phyloP scores from a whole-genome alignment of 805 yeast species.

The Candida berthetii region DNA sequence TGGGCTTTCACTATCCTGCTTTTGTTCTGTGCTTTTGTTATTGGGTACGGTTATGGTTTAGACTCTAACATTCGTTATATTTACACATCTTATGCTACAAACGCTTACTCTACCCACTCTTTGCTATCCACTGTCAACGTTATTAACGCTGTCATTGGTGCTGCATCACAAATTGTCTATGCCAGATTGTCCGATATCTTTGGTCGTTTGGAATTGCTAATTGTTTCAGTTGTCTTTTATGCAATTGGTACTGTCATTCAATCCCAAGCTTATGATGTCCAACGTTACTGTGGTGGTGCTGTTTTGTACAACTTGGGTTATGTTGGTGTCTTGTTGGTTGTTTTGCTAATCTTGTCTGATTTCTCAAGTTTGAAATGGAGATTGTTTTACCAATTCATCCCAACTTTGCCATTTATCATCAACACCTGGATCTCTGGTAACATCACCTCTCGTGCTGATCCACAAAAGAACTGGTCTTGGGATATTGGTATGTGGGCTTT shows the following conservation, averaged over 20 bases:
- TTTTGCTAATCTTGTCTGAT: conserved; percentile 59
- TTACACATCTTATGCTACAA: conserved; percentile 50
- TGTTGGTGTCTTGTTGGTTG: conserved; percentile 53
- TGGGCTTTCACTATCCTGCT: conserved; percentile 28
- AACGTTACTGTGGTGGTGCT: conserved; percentile 59
- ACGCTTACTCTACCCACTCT: conserved; percentile 47
- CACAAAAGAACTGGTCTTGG: conserved; percentile 52
- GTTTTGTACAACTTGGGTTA: conserved; percentile 50
- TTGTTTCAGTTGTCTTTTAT: conserved; percentile 47
- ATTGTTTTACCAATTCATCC: conserved; percentile 55
- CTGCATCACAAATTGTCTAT: conserved; percentile 58
- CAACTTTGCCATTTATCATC: conserved; percentile 67
- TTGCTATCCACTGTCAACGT: conserved; percentile 53
- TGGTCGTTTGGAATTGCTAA: conserved; percentile 51
- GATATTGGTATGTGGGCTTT: conserved; percentile 79
- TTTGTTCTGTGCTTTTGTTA: conserved; percentile 38
- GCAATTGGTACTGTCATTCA: conserved; percentile 59
- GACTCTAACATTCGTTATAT: conserved; percentile 43
- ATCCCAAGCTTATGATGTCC: conserved; percentile 52
- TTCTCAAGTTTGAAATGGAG: conserved; percentile 68
- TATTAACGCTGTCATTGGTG: conserved; percentile 52
- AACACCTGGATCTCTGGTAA: conserved; percentile 76
- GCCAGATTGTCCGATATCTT: conserved; percentile 64
- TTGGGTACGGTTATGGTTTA: conserved; percentile 49
- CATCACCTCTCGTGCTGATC: conserved; percentile 33